Evolutionary conservation across 225 moss, liverwort and hornwort genomes (phyloP).

Genomic region (Bryum argenteum): DNA sequence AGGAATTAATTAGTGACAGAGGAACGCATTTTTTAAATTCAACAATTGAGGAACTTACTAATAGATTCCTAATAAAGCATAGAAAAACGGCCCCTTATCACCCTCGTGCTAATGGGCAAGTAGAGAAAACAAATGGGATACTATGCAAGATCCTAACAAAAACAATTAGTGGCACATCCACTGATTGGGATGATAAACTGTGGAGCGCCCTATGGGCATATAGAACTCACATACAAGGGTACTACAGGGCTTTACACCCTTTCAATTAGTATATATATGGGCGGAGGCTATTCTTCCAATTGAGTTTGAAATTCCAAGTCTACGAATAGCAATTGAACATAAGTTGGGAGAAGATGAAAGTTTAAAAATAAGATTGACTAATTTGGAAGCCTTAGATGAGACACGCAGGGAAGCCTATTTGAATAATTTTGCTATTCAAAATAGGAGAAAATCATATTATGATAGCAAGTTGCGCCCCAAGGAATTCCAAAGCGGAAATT

Average conservation of each 20-base stretch:
- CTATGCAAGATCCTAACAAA: background rate
- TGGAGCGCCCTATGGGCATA: background rate
- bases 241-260: background rate
- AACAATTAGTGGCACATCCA: background rate
- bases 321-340: background rate
- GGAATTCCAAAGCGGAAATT: background rate
- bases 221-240: background rate
- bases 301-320: background rate
- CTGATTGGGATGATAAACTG: background rate
- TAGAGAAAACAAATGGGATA: background rate
- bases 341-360: background rate
- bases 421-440: too few species aligned
- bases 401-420: background rate
- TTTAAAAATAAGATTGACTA: background rate
- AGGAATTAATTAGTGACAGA: background rate
- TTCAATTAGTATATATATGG: too few species aligned
- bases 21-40: slow-evolving; percentile 1
- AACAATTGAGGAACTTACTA: background rate
- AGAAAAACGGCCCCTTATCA: background rate
- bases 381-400: background rate
- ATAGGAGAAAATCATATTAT: background rate
- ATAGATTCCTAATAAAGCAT: background rate
- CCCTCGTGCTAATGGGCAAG: background rate
- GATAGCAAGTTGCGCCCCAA: background rate
- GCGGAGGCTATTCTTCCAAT: too few species aligned